Conservation (phyloP, 495 filamentous ascomycete species). For the Neurospora sp. region DNA sequence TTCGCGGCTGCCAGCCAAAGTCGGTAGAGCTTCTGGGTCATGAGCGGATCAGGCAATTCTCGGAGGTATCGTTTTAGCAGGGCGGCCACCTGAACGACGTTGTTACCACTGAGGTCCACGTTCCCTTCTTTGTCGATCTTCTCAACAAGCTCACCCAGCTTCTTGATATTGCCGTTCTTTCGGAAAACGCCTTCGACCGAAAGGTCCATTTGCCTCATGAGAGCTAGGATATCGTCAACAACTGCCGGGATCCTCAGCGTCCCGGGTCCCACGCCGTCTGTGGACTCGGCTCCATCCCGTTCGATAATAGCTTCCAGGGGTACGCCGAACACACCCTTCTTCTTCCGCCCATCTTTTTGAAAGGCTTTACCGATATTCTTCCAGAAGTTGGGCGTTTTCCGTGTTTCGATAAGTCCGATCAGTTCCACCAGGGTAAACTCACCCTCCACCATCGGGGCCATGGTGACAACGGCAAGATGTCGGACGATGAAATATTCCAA, state of each 20-base stretch:
- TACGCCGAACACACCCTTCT: slow-evolving; percentile 91
- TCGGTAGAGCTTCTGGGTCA: slow-evolving; percentile 90
- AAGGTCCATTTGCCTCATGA: slow-evolving; percentile 98
- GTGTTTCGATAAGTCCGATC: slow-evolving; percentile 87
- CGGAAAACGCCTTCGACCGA: slow-evolving; percentile 97
- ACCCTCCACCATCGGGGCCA: slow-evolving; percentile 85
- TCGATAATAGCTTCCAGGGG: slow-evolving; percentile 78
- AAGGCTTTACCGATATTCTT: slow-evolving; percentile 96
- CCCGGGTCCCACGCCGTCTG: slow-evolving; percentile 88
- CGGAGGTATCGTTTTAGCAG: slow-evolving; percentile 92
- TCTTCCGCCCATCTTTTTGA: slow-evolving; percentile 73
- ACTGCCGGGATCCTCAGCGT: slow-evolving; percentile 78
- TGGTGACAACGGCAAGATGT: slow-evolving; percentile 86
- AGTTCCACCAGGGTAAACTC: slow-evolving; percentile 91
- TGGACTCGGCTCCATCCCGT: slow-evolving; percentile 88
- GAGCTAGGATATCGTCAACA: slow-evolving; percentile 82
- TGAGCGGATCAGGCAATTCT: slow-evolving; percentile 85
- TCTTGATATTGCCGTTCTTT: slow-evolving; percentile 96
- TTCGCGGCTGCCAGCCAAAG: slow-evolving; percentile 87
- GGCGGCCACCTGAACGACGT: slow-evolving; percentile 86
- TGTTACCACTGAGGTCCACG: slow-evolving; percentile 74
- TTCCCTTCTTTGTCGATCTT: slow-evolving; percentile 71
- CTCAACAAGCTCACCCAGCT: slow-evolving; percentile 73
- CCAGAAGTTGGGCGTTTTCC: slow-evolving; percentile 85
- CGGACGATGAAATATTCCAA: slow-evolving; percentile 96